A percentile compares a stretch with the other conserved stretches of the same genome.
Evolutionary conservation across 768 basidiomycete genomes (phyloP).

Genomic region (Myochromella boudieri): DNA sequence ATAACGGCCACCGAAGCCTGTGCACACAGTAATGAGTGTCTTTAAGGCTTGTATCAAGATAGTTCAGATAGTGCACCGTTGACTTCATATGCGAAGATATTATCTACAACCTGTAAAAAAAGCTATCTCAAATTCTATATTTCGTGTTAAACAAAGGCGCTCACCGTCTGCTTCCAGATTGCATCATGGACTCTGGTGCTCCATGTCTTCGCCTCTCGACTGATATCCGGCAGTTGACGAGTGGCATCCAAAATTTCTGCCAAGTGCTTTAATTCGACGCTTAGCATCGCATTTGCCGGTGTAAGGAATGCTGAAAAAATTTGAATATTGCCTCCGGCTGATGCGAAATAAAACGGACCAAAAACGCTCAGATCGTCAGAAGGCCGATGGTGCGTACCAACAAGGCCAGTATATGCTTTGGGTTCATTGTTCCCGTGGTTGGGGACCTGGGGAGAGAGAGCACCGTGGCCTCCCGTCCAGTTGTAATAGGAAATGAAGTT

Average conservation of each 20-base stretch:
- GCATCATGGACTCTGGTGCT: slow-evolving; percentile 58
- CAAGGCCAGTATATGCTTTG: slow-evolving; percentile 70
- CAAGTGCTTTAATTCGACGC: slow-evolving; percentile 65
- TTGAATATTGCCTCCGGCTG: not conserved
- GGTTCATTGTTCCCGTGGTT: slow-evolving; percentile 78
- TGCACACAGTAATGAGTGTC: not conserved
- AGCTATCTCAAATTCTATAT: not conserved
- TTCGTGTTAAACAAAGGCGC: not conserved
- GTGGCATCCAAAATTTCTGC: slow-evolving; percentile 57
- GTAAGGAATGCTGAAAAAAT: slow-evolving; percentile 61
- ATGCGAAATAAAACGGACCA: slow-evolving; percentile 36
- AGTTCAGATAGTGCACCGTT: slow-evolving; percentile 46
- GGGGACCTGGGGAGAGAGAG: slow-evolving; percentile 60
- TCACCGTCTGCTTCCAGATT: slow-evolving; percentile 61
- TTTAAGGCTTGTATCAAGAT: not conserved
- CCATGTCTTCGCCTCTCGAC: slow-evolving; percentile 52
- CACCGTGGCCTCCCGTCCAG: slow-evolving; percentile 73
- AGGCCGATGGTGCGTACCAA: slow-evolving; percentile 76
- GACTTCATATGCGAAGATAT: slow-evolving; percentile 75
- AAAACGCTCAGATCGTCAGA: slow-evolving; percentile 74
- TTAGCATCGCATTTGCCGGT: slow-evolving; percentile 82
- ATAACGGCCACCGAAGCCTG: slow-evolving; percentile 68
- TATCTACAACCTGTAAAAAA: slow-evolving; percentile 51
- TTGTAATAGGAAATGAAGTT: slow-evolving; percentile 79
- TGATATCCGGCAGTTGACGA: slow-evolving; percentile 48